Conservation (phyloP, 2,329 filamentous ascomycete species). For the Fusarium sp. region DNA sequence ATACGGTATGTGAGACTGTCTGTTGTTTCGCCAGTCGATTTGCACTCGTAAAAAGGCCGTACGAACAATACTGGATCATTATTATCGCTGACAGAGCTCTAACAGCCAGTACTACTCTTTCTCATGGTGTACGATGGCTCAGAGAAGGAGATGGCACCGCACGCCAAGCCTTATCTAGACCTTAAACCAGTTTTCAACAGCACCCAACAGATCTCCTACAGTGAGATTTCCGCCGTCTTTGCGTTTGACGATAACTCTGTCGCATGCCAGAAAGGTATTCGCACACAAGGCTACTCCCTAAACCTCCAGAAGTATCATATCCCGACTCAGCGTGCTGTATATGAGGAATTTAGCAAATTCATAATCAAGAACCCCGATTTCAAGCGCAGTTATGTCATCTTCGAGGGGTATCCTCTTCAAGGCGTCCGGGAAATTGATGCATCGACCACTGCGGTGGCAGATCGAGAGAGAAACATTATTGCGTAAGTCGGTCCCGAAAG, state of each 20-base stretch:
- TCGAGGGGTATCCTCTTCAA: slow-evolving; percentile 64
- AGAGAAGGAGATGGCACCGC: background rate
- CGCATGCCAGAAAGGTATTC: background rate
- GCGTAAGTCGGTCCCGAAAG: background rate
- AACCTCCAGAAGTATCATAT: background rate
- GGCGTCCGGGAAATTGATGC: slow-evolving; percentile 45
- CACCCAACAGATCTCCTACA: background rate
- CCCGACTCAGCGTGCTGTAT: background rate
- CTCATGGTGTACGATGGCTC: background rate
- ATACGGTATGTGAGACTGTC: background rate
- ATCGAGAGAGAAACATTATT: background rate
- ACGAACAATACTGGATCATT: background rate
- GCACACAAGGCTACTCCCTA: background rate
- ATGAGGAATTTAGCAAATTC: slow-evolving; percentile 34
- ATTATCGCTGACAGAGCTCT: background rate
- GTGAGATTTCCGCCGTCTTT: background rate
- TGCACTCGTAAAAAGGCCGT: background rate
- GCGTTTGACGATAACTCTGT: background rate
- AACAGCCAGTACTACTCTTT: background rate
- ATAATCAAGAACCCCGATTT: slow-evolving; percentile 41
- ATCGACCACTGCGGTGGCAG: background rate
- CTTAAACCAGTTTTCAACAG: background rate
- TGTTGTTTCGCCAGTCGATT: background rate
- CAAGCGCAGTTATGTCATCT: slow-evolving; percentile 55
- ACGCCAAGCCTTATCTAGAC: background rate